A percentile compares a stretch with the other conserved stretches of the same genome.
Conservation (phyloP, 306 rosid species). For the Fagus sylvatica region DNA sequence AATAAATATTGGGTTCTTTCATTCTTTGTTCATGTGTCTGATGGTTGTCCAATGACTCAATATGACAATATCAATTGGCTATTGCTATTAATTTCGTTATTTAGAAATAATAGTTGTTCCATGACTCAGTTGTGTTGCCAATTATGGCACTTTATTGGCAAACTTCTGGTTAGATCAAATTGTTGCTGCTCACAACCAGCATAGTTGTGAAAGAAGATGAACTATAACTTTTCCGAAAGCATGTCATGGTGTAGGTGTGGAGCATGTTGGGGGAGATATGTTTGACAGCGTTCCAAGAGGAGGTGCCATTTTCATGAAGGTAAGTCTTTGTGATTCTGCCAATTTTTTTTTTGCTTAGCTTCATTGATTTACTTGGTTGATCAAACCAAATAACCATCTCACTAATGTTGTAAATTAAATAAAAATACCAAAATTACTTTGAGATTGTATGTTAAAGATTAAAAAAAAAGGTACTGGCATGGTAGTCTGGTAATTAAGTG, state of each 20-base stretch:
- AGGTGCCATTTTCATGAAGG: slow-evolving; percentile 27
- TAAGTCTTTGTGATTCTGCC: not conserved
- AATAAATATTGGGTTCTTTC: not conserved
- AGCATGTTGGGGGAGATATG: slow-evolving; percentile 23
- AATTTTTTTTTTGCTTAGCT: not conserved
- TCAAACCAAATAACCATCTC: not conserved
- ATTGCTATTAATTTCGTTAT: not conserved
- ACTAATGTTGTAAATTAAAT: not conserved
- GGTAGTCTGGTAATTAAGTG: not conserved
- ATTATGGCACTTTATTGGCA: not conserved
- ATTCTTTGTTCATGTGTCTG: not conserved
- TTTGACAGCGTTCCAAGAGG: slow-evolving; percentile 18
- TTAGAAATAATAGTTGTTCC: not conserved
- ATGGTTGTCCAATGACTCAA: not conserved
- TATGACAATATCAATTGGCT: not conserved
- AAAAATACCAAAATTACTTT: not conserved
- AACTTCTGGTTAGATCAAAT: not conserved
- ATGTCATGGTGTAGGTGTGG: slow-evolving; percentile 20
- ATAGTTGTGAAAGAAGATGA: not conserved
- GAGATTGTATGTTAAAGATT: not conserved
- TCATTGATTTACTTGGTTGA: not conserved
- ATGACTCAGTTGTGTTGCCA: not conserved
- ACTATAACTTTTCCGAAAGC: not conserved
- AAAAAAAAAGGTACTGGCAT: not conserved
- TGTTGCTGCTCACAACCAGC: not conserved